Conservation (phyloP, 2,329 filamentous ascomycete genomes). For the Xenoacremonium recifei region DNA sequence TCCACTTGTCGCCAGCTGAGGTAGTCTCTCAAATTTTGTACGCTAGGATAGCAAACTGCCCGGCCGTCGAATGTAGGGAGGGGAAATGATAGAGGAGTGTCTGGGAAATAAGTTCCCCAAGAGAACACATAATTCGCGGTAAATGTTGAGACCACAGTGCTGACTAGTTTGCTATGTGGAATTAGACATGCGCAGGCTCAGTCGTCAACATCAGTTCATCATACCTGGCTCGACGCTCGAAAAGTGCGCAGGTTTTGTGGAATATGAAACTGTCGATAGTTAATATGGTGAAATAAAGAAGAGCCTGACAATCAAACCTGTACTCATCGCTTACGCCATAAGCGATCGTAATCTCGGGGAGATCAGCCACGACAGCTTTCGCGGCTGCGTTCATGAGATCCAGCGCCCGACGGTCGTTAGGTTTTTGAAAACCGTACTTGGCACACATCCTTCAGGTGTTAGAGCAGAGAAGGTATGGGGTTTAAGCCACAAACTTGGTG, state of each 20-base stretch:
- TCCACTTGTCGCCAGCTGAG: constrained; percentile 97
- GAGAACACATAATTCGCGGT: constrained; percentile 84
- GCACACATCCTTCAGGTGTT: constrained; percentile 64
- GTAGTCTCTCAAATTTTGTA: constrained; percentile 85
- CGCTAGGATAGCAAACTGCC: constrained; percentile 83
- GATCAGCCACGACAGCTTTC: constrained; percentile 75
- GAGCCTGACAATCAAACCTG: constrained; percentile 46
- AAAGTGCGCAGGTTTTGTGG: constrained; percentile 76
- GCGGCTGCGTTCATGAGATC: constrained; percentile 95
- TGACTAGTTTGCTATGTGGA: constrained; percentile 73
- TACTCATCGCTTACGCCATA: constrained; percentile 97
- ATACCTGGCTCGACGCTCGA: constrained; percentile 80
- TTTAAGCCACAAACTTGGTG: constrained; percentile 74
- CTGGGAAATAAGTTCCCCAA: constrained; percentile 76
- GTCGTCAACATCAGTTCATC: no score
- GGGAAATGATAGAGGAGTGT: constrained; percentile 66
- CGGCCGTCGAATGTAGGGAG: constrained; percentile 91
- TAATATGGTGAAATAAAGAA: background rate
- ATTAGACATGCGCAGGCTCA: background rate
- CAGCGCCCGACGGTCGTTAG: constrained; percentile 83
- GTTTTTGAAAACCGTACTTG: constrained; percentile 84
- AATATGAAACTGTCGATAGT: constrained; percentile 72
- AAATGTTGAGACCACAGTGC: constrained; percentile 89
- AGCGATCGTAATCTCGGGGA: constrained; percentile 81
- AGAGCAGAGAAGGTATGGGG: no score